phyloP scores from a whole-genome alignment of 257 asterid species.

The Craterostigma plantagineum region DNA sequence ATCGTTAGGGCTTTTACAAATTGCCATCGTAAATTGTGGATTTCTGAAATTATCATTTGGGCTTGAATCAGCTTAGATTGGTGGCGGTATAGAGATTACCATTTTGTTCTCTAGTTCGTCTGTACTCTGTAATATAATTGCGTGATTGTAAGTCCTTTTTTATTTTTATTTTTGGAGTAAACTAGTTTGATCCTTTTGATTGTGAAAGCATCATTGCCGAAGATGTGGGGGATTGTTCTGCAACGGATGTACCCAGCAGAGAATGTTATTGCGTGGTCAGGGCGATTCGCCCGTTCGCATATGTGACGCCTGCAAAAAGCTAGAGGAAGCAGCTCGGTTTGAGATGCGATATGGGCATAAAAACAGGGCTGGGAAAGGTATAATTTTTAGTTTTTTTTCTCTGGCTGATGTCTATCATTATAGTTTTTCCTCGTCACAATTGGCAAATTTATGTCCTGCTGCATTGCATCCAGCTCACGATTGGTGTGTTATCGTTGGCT shows the following conservation, averaged over 20 bases:
- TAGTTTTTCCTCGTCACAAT: too few relatives aligned
- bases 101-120: too few relatives aligned
- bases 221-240: conserved; percentile 97
- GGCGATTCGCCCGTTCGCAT: conserved; percentile 96
- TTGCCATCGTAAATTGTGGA: too few relatives aligned
- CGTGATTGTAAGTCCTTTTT: too few relatives aligned
- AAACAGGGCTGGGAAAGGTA: conserved; percentile 55
- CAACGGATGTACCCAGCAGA: conserved; percentile 61
- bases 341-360: conserved; percentile 76
- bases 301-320: conserved; percentile 82
- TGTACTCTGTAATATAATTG: too few relatives aligned
- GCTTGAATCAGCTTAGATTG: too few relatives aligned
- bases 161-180: too few relatives aligned
- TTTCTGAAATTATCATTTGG: background rate
- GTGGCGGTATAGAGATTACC: too few relatives aligned
- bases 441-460: too few relatives aligned
- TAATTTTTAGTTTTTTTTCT: background rate
- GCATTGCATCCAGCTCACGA: too few relatives aligned
- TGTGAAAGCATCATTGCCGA: conserved; percentile 91
- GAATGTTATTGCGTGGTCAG: conserved; percentile 94
- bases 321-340: conserved; percentile 89
- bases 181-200: conserved; percentile 5
- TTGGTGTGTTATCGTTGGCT: too few relatives aligned
- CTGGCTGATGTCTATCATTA: background rate
- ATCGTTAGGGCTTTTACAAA: too few relatives aligned